phyloP scores from a whole-genome alignment of 176 grass and related monocot species.

The Aegilops sharonensis region DNA sequence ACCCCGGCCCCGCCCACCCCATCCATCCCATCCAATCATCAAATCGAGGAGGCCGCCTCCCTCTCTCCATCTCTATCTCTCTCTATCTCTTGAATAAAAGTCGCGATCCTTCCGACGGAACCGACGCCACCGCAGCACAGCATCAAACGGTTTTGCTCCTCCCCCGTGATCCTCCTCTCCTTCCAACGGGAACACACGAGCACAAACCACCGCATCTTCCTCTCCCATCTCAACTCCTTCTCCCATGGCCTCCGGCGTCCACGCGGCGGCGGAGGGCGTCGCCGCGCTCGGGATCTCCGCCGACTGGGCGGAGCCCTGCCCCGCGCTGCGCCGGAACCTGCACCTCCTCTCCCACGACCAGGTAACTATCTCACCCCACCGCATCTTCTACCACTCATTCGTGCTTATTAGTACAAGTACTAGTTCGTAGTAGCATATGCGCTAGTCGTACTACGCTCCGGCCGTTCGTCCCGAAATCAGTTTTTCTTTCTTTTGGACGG shows the following conservation, averaged over 20 bases:
- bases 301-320: conserved; percentile 18
- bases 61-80: no score
- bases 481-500: no score
- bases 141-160: not conserved
- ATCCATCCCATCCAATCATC: no score
- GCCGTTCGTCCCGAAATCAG: not conserved
- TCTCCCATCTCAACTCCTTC: not conserved
- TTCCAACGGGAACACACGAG: not conserved
- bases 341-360: conserved; percentile 34
- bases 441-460: not conserved
- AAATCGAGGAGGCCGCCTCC: not conserved
- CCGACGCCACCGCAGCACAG: not conserved
- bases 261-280: conserved; percentile 21
- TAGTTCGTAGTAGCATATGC: not conserved
- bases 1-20: no score
- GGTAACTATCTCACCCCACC: conserved; percentile 6
- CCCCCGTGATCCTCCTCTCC: not conserved
- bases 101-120: not conserved
- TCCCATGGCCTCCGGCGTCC: conserved; percentile 39
- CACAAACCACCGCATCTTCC: not conserved
- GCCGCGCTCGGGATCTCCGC: conserved; percentile 34
- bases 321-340: conserved; percentile 46
- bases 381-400: no score
- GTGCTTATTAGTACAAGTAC: no score
- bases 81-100: not conserved